A percentile compares a stretch with the other conserved stretches of the same genome.
Conservation (phyloP, 345 rosid genomes). For the Eucalyptus sp. region DNA sequence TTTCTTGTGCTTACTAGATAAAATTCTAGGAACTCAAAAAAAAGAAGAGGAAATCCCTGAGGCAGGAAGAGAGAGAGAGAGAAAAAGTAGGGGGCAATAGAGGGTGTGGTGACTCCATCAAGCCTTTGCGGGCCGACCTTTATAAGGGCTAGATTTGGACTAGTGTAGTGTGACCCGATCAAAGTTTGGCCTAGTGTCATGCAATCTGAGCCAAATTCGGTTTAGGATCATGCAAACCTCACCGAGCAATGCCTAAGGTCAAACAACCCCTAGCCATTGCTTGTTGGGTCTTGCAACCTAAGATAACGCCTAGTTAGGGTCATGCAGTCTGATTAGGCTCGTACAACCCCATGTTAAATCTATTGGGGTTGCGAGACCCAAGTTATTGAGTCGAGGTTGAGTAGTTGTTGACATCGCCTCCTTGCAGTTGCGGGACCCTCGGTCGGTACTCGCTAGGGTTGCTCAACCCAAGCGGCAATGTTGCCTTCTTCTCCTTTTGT, state of each 20-base stretch:
- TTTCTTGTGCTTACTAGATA: background rate
- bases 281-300: background rate
- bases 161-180: background rate
- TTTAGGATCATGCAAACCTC: background rate
- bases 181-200: background rate
- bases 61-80: background rate
- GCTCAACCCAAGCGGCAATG: background rate
- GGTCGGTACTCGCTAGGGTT: background rate
- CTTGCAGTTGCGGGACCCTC: background rate
- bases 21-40: background rate
- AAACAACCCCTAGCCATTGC: background rate
- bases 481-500: background rate
- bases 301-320: background rate
- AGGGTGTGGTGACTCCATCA: background rate
- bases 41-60: too few species aligned
- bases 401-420: background rate
- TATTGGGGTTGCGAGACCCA: background rate
- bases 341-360: background rate
- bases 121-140: background rate
- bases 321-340: rapidly evolving
- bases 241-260: background rate
- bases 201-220: background rate
- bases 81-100: rapidly evolving
- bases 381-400: background rate
- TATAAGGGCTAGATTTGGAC: background rate